A percentile compares a stretch with the other conserved stretches of the same genome.
phyloP scores from a whole-genome alignment of 2,329 filamentous ascomycete genomes.

The Zymoseptoria ardabiliae region DNA sequence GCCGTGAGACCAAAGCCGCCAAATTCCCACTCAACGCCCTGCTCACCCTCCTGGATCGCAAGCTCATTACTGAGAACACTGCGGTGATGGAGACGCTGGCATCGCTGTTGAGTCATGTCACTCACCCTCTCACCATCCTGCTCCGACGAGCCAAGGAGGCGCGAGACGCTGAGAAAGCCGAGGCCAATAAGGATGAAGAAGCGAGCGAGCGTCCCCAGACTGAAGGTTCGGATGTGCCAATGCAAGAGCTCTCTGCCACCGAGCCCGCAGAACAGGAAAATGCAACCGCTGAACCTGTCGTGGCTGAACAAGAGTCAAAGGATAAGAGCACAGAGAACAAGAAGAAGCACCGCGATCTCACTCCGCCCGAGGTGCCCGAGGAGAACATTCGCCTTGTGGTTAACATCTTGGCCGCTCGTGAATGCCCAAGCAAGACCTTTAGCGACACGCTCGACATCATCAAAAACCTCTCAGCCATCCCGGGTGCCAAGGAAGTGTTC shows the following conservation, averaged over 20 bases:
- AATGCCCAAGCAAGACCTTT: conserved; percentile 97
- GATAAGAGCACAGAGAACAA: conserved; percentile 33
- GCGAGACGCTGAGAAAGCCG: conserved; percentile 39
- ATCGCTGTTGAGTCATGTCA: conserved; percentile 78
- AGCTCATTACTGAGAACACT: conserved; percentile 94
- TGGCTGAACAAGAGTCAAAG: conserved; percentile 1
- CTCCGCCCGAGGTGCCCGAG: conserved; percentile 77
- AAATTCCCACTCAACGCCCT: conserved; percentile 91
- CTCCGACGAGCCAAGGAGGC: conserved; percentile 77
- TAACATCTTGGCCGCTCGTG: conserved; percentile 88
- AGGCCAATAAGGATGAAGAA: conserved; percentile 28
- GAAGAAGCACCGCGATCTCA: conserved; percentile 57
- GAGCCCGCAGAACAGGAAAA: background rate
- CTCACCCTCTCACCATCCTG: conserved; percentile 71
- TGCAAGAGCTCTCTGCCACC: conserved; percentile 16
- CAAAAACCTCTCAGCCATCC: conserved; percentile 91
- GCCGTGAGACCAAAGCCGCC: conserved; percentile 72
- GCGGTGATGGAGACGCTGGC: conserved; percentile 91
- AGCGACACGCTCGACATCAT: conserved; percentile 97
- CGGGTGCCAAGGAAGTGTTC: conserved; percentile 80
- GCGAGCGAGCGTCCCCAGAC: conserved; percentile 22
- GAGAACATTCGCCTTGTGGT: conserved; percentile 90
- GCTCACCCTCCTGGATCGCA: conserved; percentile 80
- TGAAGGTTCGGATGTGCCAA: conserved; percentile 17
- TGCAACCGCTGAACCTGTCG: conserved; percentile 2